Percentiles rank a stretch among this genome's conserved stretches.
These are phyloP conservation scores for Wickerhamiella qilinensis DNA, from an alignment of 805 yeast species.

Conservation along the genomic window DNA sequence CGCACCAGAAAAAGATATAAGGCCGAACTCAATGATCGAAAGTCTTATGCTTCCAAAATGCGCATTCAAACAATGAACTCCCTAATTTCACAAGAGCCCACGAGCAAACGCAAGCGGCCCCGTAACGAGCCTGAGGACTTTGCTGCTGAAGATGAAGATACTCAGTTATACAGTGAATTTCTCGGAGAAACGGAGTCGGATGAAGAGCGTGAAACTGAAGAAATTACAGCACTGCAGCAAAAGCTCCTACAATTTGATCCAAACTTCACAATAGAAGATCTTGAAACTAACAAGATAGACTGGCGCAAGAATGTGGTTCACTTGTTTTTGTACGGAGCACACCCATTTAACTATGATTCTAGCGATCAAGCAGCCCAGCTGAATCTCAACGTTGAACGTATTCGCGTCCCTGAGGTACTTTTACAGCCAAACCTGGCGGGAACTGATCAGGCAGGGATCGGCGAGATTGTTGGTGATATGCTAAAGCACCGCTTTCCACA, in stretches of 20 bases:
- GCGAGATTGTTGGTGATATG: conserved; percentile 57
- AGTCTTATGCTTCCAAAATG: conserved; percentile 80
- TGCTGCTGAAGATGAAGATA: conserved; percentile 89
- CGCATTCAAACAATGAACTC: conserved; percentile 85
- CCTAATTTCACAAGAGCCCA: conserved; percentile 48
- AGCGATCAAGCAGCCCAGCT: conserved; percentile 80
- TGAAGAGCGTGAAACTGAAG: conserved; percentile 46
- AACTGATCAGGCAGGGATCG: conserved; percentile 86
- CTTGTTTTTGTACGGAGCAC: conserved; percentile 77
- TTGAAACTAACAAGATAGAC: conserved; percentile 64
- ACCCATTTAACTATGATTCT: conserved; percentile 67
- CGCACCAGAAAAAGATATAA: conserved; percentile 55
- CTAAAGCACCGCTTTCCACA: conserved; percentile 30
- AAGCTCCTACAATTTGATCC: conserved; percentile 73
- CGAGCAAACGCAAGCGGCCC: conserved; percentile 11
- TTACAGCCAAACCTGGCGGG: conserved; percentile 93
- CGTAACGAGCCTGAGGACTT: conserved; percentile 90
- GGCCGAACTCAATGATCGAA: conserved; percentile 71
- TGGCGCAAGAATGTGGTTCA: conserved; percentile 74
- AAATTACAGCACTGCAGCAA: conserved; percentile 38
- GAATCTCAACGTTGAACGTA: conserved; percentile 79
- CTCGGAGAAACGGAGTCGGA: conserved; percentile 38
- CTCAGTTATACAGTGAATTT: conserved; percentile 17
- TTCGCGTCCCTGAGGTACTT: conserved; percentile 78
- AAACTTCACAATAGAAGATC: conserved; percentile 68